These are phyloP conservation scores for Ilex asprella DNA, from an alignment of 257 asterid species.

Conservation along the genomic window DNA sequence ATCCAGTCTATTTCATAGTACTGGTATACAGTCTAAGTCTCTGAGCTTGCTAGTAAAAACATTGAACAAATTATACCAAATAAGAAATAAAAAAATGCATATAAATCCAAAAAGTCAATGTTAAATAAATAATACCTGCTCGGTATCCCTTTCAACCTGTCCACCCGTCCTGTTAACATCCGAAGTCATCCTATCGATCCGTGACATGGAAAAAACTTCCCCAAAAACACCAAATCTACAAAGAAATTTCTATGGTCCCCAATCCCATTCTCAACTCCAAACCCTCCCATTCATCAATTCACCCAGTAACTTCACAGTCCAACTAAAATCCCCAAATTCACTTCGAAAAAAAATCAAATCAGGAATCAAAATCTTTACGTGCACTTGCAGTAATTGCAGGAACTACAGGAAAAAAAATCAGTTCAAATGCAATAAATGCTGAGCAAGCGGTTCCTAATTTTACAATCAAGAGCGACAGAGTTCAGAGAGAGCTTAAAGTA, in stretches of 20 bases:
- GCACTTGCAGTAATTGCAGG: not conserved
- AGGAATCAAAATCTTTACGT: not conserved
- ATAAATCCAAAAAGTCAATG: constrained; percentile 5
- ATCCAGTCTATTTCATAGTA: too few species aligned
- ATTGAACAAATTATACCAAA: not conserved
- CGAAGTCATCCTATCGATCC: constrained; percentile 59
- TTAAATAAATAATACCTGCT: constrained; percentile 39
- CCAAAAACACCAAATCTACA: constrained; percentile 35
- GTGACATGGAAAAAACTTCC: constrained; percentile 31
- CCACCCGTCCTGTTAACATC: constrained; percentile 62
- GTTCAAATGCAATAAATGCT: not conserved
- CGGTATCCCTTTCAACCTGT: constrained; percentile 66
- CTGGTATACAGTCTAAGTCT: too few species aligned
- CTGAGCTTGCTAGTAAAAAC: too few species aligned
- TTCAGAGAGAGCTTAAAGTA: not conserved
- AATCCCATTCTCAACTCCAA: constrained; percentile 1
- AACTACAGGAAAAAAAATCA: not conserved
- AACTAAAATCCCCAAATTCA: not conserved
- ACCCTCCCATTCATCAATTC: constrained; percentile 39
- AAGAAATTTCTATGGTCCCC: not conserved
- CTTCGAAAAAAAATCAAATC: not conserved
- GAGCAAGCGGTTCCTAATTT: not conserved
- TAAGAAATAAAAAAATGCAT: constrained; percentile 1
- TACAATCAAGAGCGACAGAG: not conserved
- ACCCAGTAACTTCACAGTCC: constrained; percentile 10